phyloP scores from a whole-genome alignment of 1,284 basidiomycete species.

The Trichosporon sp. region DNA sequence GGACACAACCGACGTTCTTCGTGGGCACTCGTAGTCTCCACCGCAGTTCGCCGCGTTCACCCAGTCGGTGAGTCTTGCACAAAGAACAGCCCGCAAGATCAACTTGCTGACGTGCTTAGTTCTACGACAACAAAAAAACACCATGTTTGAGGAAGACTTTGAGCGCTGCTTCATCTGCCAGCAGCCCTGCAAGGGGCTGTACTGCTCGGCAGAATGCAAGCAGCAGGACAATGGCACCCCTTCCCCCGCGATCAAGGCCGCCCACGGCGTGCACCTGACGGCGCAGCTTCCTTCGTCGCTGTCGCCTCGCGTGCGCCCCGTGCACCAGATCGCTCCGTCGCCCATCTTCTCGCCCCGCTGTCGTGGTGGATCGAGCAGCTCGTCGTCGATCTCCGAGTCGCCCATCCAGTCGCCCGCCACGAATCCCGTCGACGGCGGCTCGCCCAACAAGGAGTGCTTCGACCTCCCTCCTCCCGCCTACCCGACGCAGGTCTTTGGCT shows the following conservation, averaged over 20 bases:
- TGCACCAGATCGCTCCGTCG: constrained; percentile 41
- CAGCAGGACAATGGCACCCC: constrained; percentile 47
- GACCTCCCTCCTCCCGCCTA: constrained; percentile 52
- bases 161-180: constrained; percentile 55
- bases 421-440: constrained; percentile 43
- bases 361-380: constrained; percentile 37
- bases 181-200: constrained; percentile 49
- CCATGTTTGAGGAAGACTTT: constrained; percentile 55
- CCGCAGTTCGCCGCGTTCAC: constrained; percentile 13
- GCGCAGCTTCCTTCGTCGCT: constrained; percentile 46
- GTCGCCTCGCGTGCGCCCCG: constrained; percentile 44
- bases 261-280: constrained; percentile 40
- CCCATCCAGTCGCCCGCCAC: constrained; percentile 51
- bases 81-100: neutral
- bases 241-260: constrained; percentile 36
- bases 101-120: neutral
- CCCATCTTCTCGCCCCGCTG: constrained; percentile 38
- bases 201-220: constrained; percentile 52
- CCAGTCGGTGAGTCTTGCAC: neutral
- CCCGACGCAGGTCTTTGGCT: constrained; percentile 33
- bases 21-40: constrained; percentile 18
- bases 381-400: constrained; percentile 47
- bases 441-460: constrained; percentile 50
- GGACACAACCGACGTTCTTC: constrained; percentile 12
- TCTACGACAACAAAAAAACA: constrained; percentile 24